These are phyloP conservation scores for Phytophthora meadii DNA, from an alignment of 352 stramenopile species.

Conservation along the genomic window DNA sequence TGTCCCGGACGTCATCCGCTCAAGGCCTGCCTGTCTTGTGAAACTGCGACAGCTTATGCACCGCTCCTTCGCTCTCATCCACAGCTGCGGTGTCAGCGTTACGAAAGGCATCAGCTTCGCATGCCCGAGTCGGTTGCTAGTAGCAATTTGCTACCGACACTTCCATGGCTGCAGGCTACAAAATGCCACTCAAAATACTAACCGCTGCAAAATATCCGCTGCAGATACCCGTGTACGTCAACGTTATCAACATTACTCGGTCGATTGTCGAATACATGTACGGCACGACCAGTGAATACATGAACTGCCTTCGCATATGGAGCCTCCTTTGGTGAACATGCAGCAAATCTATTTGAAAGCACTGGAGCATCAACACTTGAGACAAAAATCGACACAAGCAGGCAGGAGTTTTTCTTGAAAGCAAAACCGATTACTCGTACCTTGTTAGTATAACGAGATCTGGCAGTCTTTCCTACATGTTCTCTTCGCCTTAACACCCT, in stretches of 20 bases:
- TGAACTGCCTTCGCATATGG: constrained; percentile 1
- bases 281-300: constrained; percentile 7
- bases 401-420: too few species aligned
- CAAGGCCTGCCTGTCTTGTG: constrained; percentile 6
- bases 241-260: too few species aligned
- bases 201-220: constrained; percentile 4
- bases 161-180: not conserved
- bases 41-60: constrained; percentile 23
- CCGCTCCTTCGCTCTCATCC: constrained; percentile 11
- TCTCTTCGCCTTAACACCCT: constrained; percentile 29
- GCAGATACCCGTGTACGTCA: not conserved
- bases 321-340: too few species aligned
- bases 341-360: not conserved
- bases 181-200: not conserved
- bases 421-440: too few species aligned
- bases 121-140: constrained; percentile 14
- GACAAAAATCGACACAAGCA: too few species aligned
- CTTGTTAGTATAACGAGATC: too few species aligned
- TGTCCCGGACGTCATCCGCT: not conserved
- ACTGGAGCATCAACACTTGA: not conserved
- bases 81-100: not conserved
- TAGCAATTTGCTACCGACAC: not conserved
- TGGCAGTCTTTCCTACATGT: too few species aligned
- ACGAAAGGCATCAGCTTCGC: constrained; percentile 8
- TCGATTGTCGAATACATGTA: constrained; percentile 7